Base-by-base conservation (phyloP, 2,329 filamentous ascomycete species). In the Penicillium verrucosum region DNA sequence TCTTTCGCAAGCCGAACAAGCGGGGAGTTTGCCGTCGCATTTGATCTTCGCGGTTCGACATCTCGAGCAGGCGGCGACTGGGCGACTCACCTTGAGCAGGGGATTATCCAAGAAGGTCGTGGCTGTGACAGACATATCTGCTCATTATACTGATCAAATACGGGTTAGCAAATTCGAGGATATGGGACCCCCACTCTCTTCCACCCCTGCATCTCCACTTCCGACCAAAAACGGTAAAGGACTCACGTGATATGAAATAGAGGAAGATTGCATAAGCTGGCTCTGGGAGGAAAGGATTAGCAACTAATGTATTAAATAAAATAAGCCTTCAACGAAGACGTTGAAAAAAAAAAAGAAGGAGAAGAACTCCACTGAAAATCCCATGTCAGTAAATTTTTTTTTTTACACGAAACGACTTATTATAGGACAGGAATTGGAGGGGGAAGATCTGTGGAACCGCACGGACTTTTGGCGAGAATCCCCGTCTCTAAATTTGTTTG, bases 11-110 rank as follows among this genome's bases (percentile, higher is more conserved):
- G 93, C 93, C 8, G 92, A 95, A 71, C 94, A 99, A 8, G 92
- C 92, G 11, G 94, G 94, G 37, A 97, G 80, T 74, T 97, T 97
- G 60, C 94, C 93, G 77, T 97, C 94, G 70, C 94, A 99, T 85
- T 95, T 97, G 72, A 97, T 92, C 78, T 99, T 99, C 52, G 93
- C 92, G 59, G 88, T 85, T 59, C 94, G 90, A 78, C 89, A 93
- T 80, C 89, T 82, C 57, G 89, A 89, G 72, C 89, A 93, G 25
- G 89, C 89, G 53, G 89, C 89, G 48, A 91, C 89, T 5, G 89
- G 89, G 60, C 89, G 82, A 69, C 88, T 92, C 61, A 93, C 89
- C 66, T 77, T 77, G 37, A 77, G 68, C 51, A 76, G 60, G 9
- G 75, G 75, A 48, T 68, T 70, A 56, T 77, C 73, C 59, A 77